Conservation (phyloP, 768 basidiomycete genomes). For the Amanita subjunquillea region DNA sequence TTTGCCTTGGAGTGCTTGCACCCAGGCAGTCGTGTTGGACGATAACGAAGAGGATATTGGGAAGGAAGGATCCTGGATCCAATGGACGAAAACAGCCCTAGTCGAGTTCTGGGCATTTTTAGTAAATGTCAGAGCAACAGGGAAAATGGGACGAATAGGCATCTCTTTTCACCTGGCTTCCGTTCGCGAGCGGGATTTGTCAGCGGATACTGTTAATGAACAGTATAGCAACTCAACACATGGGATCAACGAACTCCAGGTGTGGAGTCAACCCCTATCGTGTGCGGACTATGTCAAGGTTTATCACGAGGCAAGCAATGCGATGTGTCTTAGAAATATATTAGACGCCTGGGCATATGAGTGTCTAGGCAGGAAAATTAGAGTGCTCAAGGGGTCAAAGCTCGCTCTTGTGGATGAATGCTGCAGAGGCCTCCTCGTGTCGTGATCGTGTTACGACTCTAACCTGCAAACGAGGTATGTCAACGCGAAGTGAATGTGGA, state of each 20-base stretch:
- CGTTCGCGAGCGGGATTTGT: conserved; percentile 4
- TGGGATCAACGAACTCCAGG: not conserved
- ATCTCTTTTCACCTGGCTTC: conserved; percentile 34
- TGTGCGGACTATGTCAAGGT: conserved; percentile 44
- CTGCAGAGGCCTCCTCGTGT: conserved; percentile 35
- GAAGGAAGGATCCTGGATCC: conserved; percentile 18
- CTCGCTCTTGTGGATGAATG: conserved; percentile 38
- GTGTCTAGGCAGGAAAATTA: conserved; percentile 20
- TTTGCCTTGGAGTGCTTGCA: conserved; percentile 36
- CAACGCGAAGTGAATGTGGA: not conserved
- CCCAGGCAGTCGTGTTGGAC: conserved; percentile 28
- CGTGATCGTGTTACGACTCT: conserved; percentile 11
- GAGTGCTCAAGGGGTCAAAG: conserved; percentile 35
- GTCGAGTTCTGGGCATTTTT: conserved; percentile 42
- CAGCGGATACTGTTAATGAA: not conserved
- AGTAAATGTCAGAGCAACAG: conserved; percentile 23
- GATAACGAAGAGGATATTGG: conserved; percentile 15
- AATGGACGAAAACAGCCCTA: conserved; percentile 37
- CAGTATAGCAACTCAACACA: not conserved
- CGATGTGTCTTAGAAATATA: conserved; percentile 37
- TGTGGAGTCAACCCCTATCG: conserved; percentile 15
- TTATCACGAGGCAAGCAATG: conserved; percentile 41
- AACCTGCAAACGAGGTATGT: not conserved
- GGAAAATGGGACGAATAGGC: conserved; percentile 34
- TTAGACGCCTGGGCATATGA: conserved; percentile 40